A percentile compares a stretch with the other conserved stretches of the same genome.
phyloP scores from a whole-genome alignment of 23 red algal species.

The Cyanidium caldarium region DNA sequence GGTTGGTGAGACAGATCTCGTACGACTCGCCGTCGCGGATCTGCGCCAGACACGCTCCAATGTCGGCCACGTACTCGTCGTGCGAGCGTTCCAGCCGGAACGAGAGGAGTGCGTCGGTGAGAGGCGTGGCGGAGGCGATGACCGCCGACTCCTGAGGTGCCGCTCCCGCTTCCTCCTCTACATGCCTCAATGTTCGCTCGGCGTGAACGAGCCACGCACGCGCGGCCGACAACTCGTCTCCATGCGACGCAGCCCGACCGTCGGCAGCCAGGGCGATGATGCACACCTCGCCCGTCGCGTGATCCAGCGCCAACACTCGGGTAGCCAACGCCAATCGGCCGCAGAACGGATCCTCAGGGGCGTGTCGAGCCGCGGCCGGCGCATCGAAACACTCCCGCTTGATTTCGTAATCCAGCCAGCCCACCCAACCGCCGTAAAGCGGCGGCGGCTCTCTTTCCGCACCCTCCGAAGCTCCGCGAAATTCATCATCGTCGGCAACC shows the following conservation, averaged over 20 bases:
- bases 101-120: no score
- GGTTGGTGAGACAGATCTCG: slow-evolving; percentile 89
- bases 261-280: slow-evolving; percentile 25
- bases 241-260: no score
- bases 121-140: no score
- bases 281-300: slow-evolving; percentile 21
- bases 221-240: no score
- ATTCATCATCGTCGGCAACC: no score
- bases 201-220: no score
- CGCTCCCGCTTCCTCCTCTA: no score
- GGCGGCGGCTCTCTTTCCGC: background rate
- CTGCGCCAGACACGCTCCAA: slow-evolving; percentile 22
- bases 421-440: slow-evolving; percentile 78
- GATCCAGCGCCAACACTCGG: slow-evolving; percentile 38
- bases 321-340: no score
- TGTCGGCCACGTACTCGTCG: slow-evolving; percentile 34
- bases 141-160: no score
- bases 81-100: slow-evolving; percentile 32
- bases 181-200: no score
- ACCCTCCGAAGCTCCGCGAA: background rate
- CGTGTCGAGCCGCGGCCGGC: background rate
- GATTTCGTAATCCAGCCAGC: slow-evolving; percentile 84
- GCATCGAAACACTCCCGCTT: slow-evolving; percentile 34
- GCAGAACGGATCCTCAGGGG: background rate
- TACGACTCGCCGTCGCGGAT: slow-evolving; percentile 66